Evolutionary conservation across 2,329 filamentous ascomycete species (phyloP).

Genomic region (Talaromyces funiculosus): DNA sequence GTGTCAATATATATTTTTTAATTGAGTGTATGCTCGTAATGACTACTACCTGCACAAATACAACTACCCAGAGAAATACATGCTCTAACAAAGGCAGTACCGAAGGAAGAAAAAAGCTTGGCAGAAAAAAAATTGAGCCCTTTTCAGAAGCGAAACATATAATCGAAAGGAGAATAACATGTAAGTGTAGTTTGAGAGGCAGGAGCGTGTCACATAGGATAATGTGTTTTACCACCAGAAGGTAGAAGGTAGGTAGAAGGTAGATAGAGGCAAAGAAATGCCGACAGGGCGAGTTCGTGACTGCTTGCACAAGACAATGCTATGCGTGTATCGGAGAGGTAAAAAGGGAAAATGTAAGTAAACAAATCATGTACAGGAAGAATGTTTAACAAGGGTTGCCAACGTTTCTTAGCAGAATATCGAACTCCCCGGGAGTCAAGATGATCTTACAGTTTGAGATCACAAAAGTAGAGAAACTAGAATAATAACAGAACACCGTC

Average conservation of each 20-base stretch:
- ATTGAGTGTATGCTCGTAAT: not conserved
- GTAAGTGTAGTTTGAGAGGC: not conserved
- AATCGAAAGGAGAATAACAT: not conserved
- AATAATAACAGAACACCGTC: not conserved
- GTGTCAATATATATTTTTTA: too few relatives aligned
- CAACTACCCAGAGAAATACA: not conserved
- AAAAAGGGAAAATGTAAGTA: too few relatives aligned
- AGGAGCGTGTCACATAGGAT: not conserved
- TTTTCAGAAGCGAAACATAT: not conserved
- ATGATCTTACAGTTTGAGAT: not conserved
- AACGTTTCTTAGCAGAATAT: not conserved
- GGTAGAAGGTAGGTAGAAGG: not conserved
- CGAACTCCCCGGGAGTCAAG: not conserved
- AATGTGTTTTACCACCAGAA: not conserved
- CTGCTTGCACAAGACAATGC: not conserved
- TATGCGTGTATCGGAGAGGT: not conserved
- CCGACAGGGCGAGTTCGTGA: constrained; percentile 2
- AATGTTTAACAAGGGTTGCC: not conserved
- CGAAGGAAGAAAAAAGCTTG: not conserved
- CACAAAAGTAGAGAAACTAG: not conserved
- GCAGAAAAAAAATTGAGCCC: not conserved
- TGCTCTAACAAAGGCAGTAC: too few relatives aligned
- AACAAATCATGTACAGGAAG: constrained; percentile 4
- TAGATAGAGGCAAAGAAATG: not conserved
- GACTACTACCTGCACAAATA: not conserved